Evolutionary conservation across 2,329 filamentous ascomycete species (phyloP).

Genomic region (Raffaelea arxii): DNA sequence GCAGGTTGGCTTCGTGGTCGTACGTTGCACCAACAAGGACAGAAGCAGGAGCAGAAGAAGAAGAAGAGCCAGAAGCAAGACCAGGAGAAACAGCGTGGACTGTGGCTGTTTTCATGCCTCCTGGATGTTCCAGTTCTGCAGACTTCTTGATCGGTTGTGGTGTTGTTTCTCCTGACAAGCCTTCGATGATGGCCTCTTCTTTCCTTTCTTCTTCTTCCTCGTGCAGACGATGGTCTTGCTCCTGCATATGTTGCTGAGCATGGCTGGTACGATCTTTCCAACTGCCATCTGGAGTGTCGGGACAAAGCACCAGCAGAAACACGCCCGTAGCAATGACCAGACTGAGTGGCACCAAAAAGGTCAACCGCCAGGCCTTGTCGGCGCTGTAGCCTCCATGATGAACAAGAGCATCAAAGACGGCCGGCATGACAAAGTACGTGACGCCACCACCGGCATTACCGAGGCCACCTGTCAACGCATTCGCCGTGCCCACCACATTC

Average conservation of each 20-base stretch:
- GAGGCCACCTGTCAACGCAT: slow-evolving; percentile 73
- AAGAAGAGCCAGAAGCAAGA: slow-evolving; percentile 13
- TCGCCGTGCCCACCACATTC: slow-evolving; percentile 81
- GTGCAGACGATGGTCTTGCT: slow-evolving; percentile 25
- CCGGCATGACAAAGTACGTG: slow-evolving; percentile 90
- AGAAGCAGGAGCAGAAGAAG: slow-evolving; percentile 11
- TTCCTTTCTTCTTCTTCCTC: slow-evolving; percentile 23
- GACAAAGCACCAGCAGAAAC: slow-evolving; percentile 62
- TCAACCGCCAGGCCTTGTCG: slow-evolving; percentile 71
- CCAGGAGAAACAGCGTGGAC: too few relatives aligned
- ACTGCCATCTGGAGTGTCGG: slow-evolving; percentile 72
- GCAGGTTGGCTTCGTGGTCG: slow-evolving; percentile 7
- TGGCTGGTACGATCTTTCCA: slow-evolving; percentile 65
- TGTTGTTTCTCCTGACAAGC: too few relatives aligned
- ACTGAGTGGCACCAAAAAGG: slow-evolving; percentile 76
- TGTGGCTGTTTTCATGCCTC: not conserved
- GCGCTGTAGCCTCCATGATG: slow-evolving; percentile 45
- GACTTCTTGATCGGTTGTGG: too few relatives aligned
- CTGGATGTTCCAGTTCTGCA: not conserved
- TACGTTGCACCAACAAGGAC: not conserved
- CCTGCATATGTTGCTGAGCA: slow-evolving; percentile 41
- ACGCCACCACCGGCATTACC: slow-evolving; percentile 85
- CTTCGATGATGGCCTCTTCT: too few relatives aligned
- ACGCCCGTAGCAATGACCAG: slow-evolving; percentile 58
- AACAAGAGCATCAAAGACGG: slow-evolving; percentile 71